A percentile compares a stretch with the other conserved stretches of the same genome.
Conservation (phyloP, 192 early-diverging fungal species). For the Dispira parvispora region DNA sequence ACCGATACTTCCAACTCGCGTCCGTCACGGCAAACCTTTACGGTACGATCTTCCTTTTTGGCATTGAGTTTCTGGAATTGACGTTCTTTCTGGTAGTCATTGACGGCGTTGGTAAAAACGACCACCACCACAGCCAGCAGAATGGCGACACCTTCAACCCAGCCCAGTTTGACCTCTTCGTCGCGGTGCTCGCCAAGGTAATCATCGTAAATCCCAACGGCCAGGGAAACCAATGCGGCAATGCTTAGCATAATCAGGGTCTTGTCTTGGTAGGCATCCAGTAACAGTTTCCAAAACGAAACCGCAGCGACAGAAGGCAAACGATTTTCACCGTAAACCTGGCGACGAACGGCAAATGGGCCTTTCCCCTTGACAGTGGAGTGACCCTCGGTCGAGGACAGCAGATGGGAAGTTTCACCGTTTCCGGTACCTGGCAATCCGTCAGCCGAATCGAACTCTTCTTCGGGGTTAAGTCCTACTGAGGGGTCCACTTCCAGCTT, state of each 20-base stretch:
- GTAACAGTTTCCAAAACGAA: constrained; percentile 36
- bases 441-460: constrained; percentile 13
- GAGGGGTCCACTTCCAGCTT: constrained; percentile 40
- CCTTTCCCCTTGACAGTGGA: constrained; percentile 8
- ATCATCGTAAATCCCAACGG: constrained; percentile 76
- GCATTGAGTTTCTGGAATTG: constrained; percentile 78
- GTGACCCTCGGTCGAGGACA: neutral
- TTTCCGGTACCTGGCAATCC: constrained; percentile 12
- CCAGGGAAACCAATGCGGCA: constrained; percentile 67
- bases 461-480: constrained; percentile 35
- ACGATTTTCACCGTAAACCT: constrained; percentile 28
- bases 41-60: constrained; percentile 67
- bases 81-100: constrained; percentile 79
- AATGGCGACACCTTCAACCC: constrained; percentile 74
- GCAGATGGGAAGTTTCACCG: constrained; percentile 23
- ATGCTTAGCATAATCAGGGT: constrained; percentile 70
- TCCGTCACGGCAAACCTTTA: constrained; percentile 63
- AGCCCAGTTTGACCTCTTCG: constrained; percentile 59
- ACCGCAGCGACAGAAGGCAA: constrained; percentile 34
- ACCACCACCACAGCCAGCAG: constrained; percentile 71
- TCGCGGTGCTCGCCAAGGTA: constrained; percentile 36
- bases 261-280: constrained; percentile 47
- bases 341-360: constrained; percentile 28
- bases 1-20: constrained; percentile 53
- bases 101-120: constrained; percentile 76